Conservation (phyloP, 768 basidiomycete genomes). For the Termitomyces sp. region DNA sequence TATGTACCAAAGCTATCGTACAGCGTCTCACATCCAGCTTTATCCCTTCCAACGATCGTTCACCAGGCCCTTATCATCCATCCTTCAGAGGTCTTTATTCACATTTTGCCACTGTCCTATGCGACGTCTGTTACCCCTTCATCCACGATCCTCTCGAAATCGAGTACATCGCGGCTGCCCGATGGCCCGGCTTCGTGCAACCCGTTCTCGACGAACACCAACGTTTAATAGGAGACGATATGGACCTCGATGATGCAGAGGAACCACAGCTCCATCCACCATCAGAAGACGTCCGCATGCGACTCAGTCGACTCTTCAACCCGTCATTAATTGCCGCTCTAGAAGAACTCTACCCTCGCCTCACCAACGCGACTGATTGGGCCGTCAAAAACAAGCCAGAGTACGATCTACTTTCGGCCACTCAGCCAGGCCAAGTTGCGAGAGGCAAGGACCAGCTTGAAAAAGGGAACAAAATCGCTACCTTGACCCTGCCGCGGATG, state of each 20-base stretch:
- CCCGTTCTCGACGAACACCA: conserved; percentile 53
- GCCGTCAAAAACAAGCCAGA: conserved; percentile 44
- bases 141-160: conserved; percentile 65
- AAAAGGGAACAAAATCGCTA: conserved; percentile 30
- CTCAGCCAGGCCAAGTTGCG: conserved; percentile 16
- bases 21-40: conserved; percentile 36
- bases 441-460: not conserved
- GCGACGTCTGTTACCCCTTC: conserved; percentile 57
- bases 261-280: conserved; percentile 26
- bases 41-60: conserved; percentile 7
- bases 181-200: conserved; percentile 76
- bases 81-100: conserved; percentile 51
- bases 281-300: conserved; percentile 56
- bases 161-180: conserved; percentile 68
- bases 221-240: conserved; percentile 11
- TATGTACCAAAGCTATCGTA: conserved; percentile 20
- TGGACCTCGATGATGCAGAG: conserved; percentile 18
- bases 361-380: conserved; percentile 62
- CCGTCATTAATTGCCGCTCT: conserved; percentile 57
- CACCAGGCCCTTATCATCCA: conserved; percentile 40
- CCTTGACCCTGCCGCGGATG: conserved; percentile 9
- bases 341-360: conserved; percentile 63
- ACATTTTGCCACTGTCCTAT: conserved; percentile 56
- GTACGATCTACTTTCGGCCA: conserved; percentile 26
- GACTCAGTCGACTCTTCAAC: conserved; percentile 57